These are phyloP conservation scores for Lecanosticta acicola DNA, from an alignment of 2,329 filamentous ascomycete genomes.

Conservation along the genomic window DNA sequence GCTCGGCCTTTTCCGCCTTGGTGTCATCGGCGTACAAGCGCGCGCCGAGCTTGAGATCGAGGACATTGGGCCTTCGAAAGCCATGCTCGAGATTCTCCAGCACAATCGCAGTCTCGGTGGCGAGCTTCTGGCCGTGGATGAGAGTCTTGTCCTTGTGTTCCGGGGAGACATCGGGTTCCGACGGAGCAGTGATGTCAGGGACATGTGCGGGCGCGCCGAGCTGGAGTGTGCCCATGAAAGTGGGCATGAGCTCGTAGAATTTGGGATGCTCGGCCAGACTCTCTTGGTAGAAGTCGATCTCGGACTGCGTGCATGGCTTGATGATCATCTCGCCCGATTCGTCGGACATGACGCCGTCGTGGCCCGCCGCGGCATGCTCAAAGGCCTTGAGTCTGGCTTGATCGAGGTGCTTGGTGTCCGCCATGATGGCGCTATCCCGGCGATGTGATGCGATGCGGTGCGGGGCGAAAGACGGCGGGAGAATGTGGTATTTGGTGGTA, in stretches of 20 bases:
- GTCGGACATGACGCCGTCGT: slow-evolving; percentile 86
- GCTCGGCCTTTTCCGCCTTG: slow-evolving; percentile 51
- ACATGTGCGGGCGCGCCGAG: slow-evolving; percentile 50
- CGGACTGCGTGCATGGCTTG: slow-evolving; percentile 82
- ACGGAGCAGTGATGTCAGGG: slow-evolving; percentile 14
- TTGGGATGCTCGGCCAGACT: slow-evolving; percentile 60
- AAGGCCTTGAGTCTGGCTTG: slow-evolving; percentile 61
- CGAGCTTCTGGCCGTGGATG: slow-evolving; percentile 59
- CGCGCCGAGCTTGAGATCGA: slow-evolving; percentile 87
- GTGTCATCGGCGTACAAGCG: slow-evolving; percentile 76
- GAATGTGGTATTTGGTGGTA: no score
- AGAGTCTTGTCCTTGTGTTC: slow-evolving; percentile 34
- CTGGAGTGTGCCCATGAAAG: slow-evolving; percentile 72
- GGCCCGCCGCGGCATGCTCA: slow-evolving; percentile 73
- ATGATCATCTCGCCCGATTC: slow-evolving; percentile 79
- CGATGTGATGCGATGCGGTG: no score
- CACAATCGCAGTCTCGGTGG: slow-evolving; percentile 74
- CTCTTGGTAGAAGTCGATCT: slow-evolving; percentile 85
- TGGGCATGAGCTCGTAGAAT: slow-evolving; percentile 75
- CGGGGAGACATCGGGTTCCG: slow-evolving; percentile 19
- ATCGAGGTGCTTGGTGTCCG: slow-evolving; percentile 43
- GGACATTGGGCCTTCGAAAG: slow-evolving; percentile 78
- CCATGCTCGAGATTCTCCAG: slow-evolving; percentile 77
- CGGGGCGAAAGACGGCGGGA: no score
- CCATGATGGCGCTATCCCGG: slow-evolving; percentile 10